Base-by-base conservation (phyloP, 352 stramenopile genomes). In the Pythium insidiosum region DNA sequence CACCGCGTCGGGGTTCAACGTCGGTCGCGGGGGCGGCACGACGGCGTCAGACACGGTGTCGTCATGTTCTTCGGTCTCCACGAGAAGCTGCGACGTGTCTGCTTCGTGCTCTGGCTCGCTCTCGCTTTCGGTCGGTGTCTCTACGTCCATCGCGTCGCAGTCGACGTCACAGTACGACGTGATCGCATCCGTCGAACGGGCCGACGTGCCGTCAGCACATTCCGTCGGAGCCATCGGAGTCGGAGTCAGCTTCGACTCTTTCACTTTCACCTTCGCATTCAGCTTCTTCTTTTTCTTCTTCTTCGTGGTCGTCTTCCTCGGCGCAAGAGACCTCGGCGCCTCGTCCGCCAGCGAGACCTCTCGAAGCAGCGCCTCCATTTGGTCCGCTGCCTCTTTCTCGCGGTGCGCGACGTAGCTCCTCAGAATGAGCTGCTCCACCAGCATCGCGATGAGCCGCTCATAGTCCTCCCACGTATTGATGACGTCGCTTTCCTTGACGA, bases 391-490 rank as follows among this genome's bases (percentile, higher is more conserved):
- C 39, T 87, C 55, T 47, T 69, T 72, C 42, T 92, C 80, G 43
- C 88, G 58, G 37, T 84, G 52, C 4, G 23, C 51, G 5, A 88
- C 68, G 34, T 89, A 92, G 41, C 75, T 88, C 46, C 69, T 70
- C 38, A 89, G 46, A 43, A 92, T 84, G 31, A 92, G 63, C 73
- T 90, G 55, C 48, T 92, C 80, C 13, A 92, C 67, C 12, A 92
- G 57, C 74, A 92, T 92, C 15, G 68, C 80, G n/a, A 92, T 88
- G 19, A 92, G 51, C 0, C 68, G 61, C 54, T 92, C 64, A 39
- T 89, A 92, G 43, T 89, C 79, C 44, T 75, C 68, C 80, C 80
- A 92, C 9, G 74, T 75, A 50, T 71, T 87, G 40, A 92, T 84
- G 11, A 71, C 69, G 36, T 89, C 74, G 46, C 76, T 88, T 61